phyloP scores from a whole-genome alignment of 1,284 basidiomycete genomes.

The Cryptococcus sp. region DNA sequence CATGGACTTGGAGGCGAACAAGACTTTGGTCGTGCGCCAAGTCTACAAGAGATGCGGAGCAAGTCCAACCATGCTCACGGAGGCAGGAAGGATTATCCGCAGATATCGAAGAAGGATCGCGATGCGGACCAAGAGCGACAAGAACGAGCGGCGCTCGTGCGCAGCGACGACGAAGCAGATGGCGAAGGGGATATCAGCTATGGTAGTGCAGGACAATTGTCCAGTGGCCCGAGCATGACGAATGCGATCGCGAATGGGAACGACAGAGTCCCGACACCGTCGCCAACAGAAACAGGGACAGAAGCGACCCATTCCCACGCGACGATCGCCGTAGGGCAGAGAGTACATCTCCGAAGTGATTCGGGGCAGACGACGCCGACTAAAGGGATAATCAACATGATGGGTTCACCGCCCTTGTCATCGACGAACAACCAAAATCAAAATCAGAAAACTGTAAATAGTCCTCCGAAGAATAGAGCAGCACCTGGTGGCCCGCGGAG shows the following conservation, averaged over 20 bases:
- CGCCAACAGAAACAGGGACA: neutral
- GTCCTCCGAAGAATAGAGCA: neutral
- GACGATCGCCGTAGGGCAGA: conserved; percentile 6
- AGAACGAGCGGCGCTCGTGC: conserved; percentile 17
- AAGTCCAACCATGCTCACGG: neutral
- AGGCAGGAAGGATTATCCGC: conserved; percentile 14
- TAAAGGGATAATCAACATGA: neutral
- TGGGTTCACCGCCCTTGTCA: neutral
- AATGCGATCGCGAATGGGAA: neutral
- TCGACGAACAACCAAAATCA: neutral
- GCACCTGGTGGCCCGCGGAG: conserved; percentile 1
- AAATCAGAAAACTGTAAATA: neutral
- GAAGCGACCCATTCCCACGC: conserved; percentile 3
- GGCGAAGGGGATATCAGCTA: conserved; percentile 7
- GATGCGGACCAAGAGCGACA: conserved; percentile 17
- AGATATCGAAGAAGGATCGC: conserved; percentile 12
- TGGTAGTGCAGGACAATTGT: neutral
- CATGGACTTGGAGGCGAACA: neutral
- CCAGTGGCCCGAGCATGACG: neutral
- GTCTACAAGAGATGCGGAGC: neutral
- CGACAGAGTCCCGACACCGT: neutral
- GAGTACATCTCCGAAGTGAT: neutral
- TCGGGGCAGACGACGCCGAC: neutral
- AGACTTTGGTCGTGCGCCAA: neutral
- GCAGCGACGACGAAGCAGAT: neutral